Conservation (phyloP, 2,329 filamentous ascomycete genomes). For the Incumbomyces lentus region DNA sequence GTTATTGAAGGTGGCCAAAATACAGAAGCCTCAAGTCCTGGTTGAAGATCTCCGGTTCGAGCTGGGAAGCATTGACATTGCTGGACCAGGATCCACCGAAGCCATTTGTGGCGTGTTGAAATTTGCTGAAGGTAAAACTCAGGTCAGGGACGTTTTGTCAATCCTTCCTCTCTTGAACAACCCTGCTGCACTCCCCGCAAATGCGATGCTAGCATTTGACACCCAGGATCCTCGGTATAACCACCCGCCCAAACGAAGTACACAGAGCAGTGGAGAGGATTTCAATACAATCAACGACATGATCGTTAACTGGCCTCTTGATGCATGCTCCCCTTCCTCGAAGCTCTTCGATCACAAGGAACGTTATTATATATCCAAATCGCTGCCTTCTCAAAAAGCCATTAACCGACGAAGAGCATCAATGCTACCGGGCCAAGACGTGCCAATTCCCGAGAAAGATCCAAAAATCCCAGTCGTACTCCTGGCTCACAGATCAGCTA, state of each 20-base stretch:
- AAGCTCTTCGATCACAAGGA: slow-evolving; percentile 58
- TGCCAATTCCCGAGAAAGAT: slow-evolving; percentile 51
- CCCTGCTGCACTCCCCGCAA: slow-evolving; percentile 57
- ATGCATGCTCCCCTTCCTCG: slow-evolving; percentile 38
- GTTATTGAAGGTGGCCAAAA: slow-evolving; percentile 47
- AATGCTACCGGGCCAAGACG: slow-evolving; percentile 51
- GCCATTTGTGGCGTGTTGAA: slow-evolving; percentile 60
- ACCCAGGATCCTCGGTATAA: slow-evolving; percentile 69
- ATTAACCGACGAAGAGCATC: slow-evolving; percentile 66
- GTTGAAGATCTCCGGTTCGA: slow-evolving; percentile 61
- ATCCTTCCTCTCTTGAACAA: slow-evolving; percentile 48
- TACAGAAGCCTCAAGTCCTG: slow-evolving; percentile 50
- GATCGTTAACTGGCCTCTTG: slow-evolving; percentile 58
- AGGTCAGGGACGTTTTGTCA: slow-evolving; percentile 26
- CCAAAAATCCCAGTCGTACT: slow-evolving; percentile 69
- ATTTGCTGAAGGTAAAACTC: slow-evolving; percentile 28
- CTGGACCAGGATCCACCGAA: slow-evolving; percentile 69
- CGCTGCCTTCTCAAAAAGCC: slow-evolving; percentile 64
- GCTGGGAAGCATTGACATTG: slow-evolving; percentile 60
- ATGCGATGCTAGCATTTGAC: slow-evolving; percentile 61
- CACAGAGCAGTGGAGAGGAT: slow-evolving; percentile 21
- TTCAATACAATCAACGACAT: slow-evolving; percentile 44
- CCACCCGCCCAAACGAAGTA: slow-evolving; percentile 56
- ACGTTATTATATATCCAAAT: slow-evolving; percentile 54
- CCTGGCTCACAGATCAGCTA: slow-evolving; percentile 46